Evolutionary conservation across 2,329 filamentous ascomycete species (phyloP), one percentile per base, ranked within the genome.

Genomic region (Microdochium trichocladiopsis): DNA sequence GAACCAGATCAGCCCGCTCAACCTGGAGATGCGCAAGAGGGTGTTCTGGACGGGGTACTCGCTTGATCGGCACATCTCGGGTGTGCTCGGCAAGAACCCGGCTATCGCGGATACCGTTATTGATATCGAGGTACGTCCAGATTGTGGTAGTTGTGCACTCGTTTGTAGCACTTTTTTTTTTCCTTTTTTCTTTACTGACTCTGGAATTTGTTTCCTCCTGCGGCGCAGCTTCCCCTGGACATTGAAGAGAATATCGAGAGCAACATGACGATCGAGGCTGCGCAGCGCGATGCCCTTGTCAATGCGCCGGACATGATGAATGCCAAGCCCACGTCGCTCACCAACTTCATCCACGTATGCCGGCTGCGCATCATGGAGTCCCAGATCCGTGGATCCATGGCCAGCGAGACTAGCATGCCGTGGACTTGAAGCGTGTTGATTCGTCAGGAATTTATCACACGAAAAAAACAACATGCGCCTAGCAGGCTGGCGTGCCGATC

Each of bases 11-110:
- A 53, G 52, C 9, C 54, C 50, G 12, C 50, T 61, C 22, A 60
- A 62, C 28, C 53, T 57, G 28, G 59, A 60, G 36, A 59, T 63
- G 53, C 50, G 61, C 14, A 63, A 62, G 45, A 57, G 63, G 12
- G 54, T 66, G 3, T 67, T 67, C 49, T 66, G 65, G 65, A 57
- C 58, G 4, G 62, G 61, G 47, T 67, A 67, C 52, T 62, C 54
- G 43, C 57, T 67, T 8, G 65, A 67, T 53, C 60, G 65, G 24
- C 59, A 64, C 28, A 56, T 65, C 4, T 67, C 62, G 2, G 66
- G 63, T 28, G 59, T 61, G 4, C 53, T 66, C n/a, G 64, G 64
- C 2, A 53, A 63, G 37, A 62, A 62, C 2, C 65, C 66, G 51
- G 60, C 61, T 11, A 63, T 67, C 22, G 58, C 64, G 2, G 63